Conservation (phyloP, 345 rosid species). For the Salix caprea region DNA sequence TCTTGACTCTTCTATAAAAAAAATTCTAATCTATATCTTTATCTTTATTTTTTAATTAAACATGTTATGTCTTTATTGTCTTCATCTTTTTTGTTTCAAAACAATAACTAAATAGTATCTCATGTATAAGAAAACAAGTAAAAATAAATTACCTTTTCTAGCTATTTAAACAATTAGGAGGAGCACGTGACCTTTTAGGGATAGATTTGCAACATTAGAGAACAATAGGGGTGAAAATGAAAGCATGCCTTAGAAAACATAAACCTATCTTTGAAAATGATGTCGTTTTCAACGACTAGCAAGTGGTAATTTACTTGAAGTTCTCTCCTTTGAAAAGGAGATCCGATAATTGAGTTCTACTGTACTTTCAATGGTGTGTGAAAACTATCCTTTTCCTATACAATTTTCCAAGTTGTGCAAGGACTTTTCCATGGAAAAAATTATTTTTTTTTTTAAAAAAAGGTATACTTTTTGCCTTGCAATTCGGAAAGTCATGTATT, state of each 20-base stretch:
- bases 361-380: background rate
- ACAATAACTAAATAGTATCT: no score
- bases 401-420: background rate
- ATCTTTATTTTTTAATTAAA: no score
- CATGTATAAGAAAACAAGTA: no score
- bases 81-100: no score
- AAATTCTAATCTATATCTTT: no score
- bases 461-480: background rate
- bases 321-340: background rate
- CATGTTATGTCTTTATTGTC: no score
- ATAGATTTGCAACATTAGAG: background rate
- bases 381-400: background rate
- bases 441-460: no score
- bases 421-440: background rate
- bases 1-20: no score
- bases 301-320: background rate
- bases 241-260: background rate
- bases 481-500: background rate
- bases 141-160: background rate
- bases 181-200: background rate
- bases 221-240: background rate
- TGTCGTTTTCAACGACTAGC: background rate
- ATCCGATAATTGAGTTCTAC: background rate
- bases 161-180: background rate
- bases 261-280: background rate